A percentile compares a stretch with the other conserved stretches of the same genome.
phyloP scores from a whole-genome alignment of 805 yeast species.

The Zygosaccharomyces bailii region DNA sequence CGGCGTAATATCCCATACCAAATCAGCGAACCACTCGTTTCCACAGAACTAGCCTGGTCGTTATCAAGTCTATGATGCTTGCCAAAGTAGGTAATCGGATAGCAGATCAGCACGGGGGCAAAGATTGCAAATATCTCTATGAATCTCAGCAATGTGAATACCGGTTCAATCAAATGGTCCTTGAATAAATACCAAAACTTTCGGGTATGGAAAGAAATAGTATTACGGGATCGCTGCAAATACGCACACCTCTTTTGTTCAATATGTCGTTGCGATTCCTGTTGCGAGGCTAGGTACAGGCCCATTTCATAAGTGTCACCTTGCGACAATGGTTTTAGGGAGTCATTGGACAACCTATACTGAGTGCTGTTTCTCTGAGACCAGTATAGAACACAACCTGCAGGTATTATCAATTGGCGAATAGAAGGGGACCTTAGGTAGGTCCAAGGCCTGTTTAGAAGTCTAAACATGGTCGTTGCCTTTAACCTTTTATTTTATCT shows the following conservation, averaged over 20 bases:
- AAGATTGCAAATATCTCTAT: conserved; percentile 63
- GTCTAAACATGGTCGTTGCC: background rate
- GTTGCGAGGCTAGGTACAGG: conserved; percentile 55
- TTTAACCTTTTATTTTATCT: background rate
- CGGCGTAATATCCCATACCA: conserved; percentile 70
- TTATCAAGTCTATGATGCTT: conserved; percentile 17
- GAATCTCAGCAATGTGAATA: conserved; percentile 64
- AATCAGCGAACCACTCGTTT: conserved; percentile 56
- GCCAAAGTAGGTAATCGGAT: conserved; percentile 54
- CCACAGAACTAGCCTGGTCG: conserved; percentile 23
- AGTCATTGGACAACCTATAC: conserved; percentile 14
- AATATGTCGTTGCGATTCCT: conserved; percentile 45
- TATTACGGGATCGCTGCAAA: conserved; percentile 18
- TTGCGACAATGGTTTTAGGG: conserved; percentile 38
- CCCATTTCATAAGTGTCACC: conserved; percentile 73
- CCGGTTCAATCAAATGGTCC: conserved; percentile 66
- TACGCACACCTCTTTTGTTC: conserved; percentile 34
- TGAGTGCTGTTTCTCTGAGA: conserved; percentile 7
- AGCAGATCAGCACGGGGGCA: conserved; percentile 58
- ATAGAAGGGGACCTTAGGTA: conserved; percentile 9
- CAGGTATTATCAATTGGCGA: conserved; percentile 11
- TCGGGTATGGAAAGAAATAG: conserved; percentile 35
- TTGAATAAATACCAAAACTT: conserved; percentile 42
- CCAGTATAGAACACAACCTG: conserved; percentile 10
- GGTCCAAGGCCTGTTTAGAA: conserved; percentile 5